Conservation (phyloP, 2,329 filamentous ascomycete species). For the Fusarium succisae region DNA sequence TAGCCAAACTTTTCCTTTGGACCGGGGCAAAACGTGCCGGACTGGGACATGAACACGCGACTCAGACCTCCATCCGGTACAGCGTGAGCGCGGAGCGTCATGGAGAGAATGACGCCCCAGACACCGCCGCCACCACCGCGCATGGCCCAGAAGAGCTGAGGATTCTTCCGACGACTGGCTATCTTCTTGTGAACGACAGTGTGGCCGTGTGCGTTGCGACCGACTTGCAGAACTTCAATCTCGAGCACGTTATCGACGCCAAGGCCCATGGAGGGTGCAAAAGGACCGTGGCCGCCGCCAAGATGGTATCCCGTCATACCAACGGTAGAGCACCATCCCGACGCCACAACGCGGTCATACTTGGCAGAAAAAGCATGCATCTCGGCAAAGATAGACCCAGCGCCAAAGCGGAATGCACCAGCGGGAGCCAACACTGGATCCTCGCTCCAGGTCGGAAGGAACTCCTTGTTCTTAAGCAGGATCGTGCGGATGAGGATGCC, state of each 20-base stretch:
- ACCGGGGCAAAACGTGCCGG: not conserved
- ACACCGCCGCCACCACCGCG: not conserved
- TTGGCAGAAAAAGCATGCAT: not conserved
- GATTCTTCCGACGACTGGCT: not conserved
- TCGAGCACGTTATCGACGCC: not conserved
- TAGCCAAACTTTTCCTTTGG: not conserved
- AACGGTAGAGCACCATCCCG: not conserved
- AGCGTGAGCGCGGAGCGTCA: not conserved
- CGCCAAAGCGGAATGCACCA: not conserved
- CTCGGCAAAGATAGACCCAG: not conserved
- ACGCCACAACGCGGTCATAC: not conserved
- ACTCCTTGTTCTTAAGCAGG: not conserved
- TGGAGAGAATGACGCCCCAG: not conserved
- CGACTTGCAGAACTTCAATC: not conserved
- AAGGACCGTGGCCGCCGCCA: not conserved
- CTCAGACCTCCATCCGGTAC: not conserved
- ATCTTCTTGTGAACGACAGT: not conserved
- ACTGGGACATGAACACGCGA: not conserved
- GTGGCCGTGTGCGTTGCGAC: not conserved
- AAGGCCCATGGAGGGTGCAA: conserved; percentile 2
- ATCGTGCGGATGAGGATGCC: conserved; percentile 4
- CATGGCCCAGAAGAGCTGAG: conserved; percentile 8
- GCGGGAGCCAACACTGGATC: not conserved
- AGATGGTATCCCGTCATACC: not conserved
- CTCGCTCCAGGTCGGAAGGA: not conserved